Base-by-base conservation (phyloP, 768 basidiomycete species). In the Naganishia onofrii region DNA sequence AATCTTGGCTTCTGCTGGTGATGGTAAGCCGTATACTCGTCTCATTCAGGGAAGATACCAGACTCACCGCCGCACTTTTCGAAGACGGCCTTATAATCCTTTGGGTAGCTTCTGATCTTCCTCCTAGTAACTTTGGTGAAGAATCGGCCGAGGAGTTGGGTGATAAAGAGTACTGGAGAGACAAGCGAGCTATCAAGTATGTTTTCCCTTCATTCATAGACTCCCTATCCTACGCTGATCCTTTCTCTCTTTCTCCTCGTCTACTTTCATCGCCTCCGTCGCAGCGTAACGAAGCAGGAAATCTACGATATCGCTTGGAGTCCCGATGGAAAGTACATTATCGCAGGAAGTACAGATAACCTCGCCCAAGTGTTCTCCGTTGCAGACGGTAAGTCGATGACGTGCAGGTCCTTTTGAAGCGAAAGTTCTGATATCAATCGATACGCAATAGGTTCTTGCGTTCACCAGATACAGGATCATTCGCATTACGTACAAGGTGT, bases 231-330 rank as follows among this genome's bases (percentile, higher is more conserved):
- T 13, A 21, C 29, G 15, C 54, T 55, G 15, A 55, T 36, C 60
- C 21, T 21, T 42, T 46, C 23, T 15, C 29, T 66, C 23, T 48
- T n/a, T 38, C 4, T 5, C 36, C 10, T 36, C 19, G 19, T 65
- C 15, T n/a, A 65, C 29, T 23, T 13, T 52, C 5, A 17, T 9
- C 7, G 70, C 36, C 70, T 44, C 55, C 10, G 17, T 38, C 54
- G 53, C 76, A 95, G 93, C 69, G 92, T 91, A 74, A 91, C 93
- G 1, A 89, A 89, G 4, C 92, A 94, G 87, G 93, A 98, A 80
- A 93, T 98, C 7, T 99, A 99, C 80, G 96, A 99, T 77, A 84
- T 99, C 29, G 92, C 93, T 0, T 99, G 96, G 96, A 93, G 91
- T 74, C 96, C 96, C 0, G 89, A 90, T 21, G 93, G 95, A 36